Base-by-base conservation (phyloP, 1,284 basidiomycete species). In the Ceratobasidium sp. region DNA sequence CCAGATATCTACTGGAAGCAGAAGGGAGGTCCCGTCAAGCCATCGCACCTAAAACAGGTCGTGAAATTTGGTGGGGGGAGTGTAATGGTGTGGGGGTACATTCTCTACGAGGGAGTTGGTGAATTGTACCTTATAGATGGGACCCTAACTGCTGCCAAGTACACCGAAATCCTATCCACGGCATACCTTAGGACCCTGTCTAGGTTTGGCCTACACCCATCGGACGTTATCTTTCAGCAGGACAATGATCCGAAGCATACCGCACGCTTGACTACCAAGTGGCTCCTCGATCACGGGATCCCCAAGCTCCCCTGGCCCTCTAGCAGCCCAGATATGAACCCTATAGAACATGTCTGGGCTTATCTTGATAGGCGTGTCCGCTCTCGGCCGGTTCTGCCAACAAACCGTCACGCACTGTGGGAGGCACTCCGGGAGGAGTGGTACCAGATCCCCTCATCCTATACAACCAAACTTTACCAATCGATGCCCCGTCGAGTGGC, bases 1-100 rank as follows among this genome's bases (percentile, higher is more conserved):
- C 50, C 67, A 16, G n/a, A 69, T 10, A 55, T 69, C 30, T 69
- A 35, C 30, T 69, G 67, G 67, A 69, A 55, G 67, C 18, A 54
- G 20, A 7, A 4, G 1, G 50, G 67, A 7, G 48, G 30, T 5
- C 48, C 18, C 20, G 6, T 55, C 20, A 69, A 55, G 35, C 67
- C 67, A 55, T 27, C 46, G 7, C 20, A 38, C 35, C 1, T 69
- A 14, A 23, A 55, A 55, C 50, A 69, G 27, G 50, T 69, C 8
- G 20, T 69, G 3, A 69, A 69, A 23, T 69, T 33, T 38, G 50
- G 50, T 18, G 50, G 67, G 6, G 67, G 46, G 3, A 69, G 35
- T 69, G 67, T 69, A 33, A 52, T 69, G 27, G 27, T 30, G 27
- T 30, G 27, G 27, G 27, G 27, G 27, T 30, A 30, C 27, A 30